Percentiles rank a stretch among this genome's conserved stretches.
Evolutionary conservation across 345 rosid genomes (phyloP).

Genomic region (Salix caprea): DNA sequence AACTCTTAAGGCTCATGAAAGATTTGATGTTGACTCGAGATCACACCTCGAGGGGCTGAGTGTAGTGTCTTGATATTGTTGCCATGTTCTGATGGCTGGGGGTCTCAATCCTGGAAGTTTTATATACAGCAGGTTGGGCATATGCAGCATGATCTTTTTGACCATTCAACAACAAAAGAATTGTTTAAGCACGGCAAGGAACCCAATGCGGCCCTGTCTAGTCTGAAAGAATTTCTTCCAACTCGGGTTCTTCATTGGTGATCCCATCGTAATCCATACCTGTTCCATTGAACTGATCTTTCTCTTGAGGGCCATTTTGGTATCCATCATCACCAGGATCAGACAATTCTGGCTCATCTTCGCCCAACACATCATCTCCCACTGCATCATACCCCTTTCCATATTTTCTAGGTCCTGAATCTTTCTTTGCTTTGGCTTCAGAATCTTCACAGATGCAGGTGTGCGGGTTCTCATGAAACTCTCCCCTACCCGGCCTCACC

Average conservation of each 20-base stretch:
- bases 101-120: not conserved
- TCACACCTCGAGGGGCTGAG: not conserved
- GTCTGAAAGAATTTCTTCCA: constrained; percentile 82
- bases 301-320: constrained; percentile 29
- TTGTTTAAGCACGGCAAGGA: not conserved
- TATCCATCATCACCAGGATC: constrained; percentile 71
- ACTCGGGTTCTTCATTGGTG: constrained; percentile 65
- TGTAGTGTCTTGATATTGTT: not conserved
- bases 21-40: not conserved
- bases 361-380: constrained; percentile 33
- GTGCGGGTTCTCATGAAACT: constrained; percentile 95
- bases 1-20: not conserved
- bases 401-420: constrained; percentile 36
- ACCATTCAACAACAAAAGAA: not conserved
- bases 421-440: constrained; percentile 38
- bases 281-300: constrained; percentile 38
- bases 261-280: constrained; percentile 55
- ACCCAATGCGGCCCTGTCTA: constrained; percentile 19
- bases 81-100: not conserved
- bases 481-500: constrained; percentile 91
- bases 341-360: constrained; percentile 52
- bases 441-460: constrained; percentile 79
- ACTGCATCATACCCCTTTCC: constrained; percentile 39
- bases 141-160: not conserved
- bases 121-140: not conserved